phyloP scores from a whole-genome alignment of 106 monocot genomes.

The Posidonia australis region DNA sequence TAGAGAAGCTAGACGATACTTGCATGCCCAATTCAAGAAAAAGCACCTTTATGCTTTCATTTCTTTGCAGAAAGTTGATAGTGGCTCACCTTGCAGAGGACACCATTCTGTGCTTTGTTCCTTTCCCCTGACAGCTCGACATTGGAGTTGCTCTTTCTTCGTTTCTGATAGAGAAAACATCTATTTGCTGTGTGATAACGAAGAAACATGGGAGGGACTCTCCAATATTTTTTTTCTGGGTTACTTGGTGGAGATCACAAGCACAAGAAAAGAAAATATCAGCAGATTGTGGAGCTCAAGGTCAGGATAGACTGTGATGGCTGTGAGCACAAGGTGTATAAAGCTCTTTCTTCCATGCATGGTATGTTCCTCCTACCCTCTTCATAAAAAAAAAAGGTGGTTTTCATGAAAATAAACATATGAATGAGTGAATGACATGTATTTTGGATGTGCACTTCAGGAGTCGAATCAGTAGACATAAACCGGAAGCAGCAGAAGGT shows the following conservation, averaged over 20 bases:
- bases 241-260: not conserved
- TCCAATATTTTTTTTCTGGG: not conserved
- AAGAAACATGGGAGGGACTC: slow-evolving; percentile 5
- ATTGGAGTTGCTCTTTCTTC: not conserved
- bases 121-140: not conserved
- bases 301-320: slow-evolving; percentile 27
- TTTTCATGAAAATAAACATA: too few relatives aligned
- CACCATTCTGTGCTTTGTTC: not conserved
- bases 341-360: slow-evolving; percentile 15
- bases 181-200: not conserved
- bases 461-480: slow-evolving; percentile 16
- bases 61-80: not conserved
- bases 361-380: slow-evolving; percentile 1
- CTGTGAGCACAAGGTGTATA: slow-evolving; percentile 22
- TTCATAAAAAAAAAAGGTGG: too few relatives aligned
- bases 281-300: slow-evolving; percentile 15
- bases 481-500: slow-evolving; percentile 19
- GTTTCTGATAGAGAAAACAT: not conserved
- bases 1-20: not conserved
- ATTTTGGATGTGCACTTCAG: too few relatives aligned
- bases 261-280: slow-evolving; percentile 10
- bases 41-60: not conserved
- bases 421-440: too few relatives aligned
- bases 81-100: not conserved
- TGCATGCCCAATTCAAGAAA: not conserved